A percentile compares a stretch with the other conserved stretches of the same genome.
These are phyloP conservation scores for Cyberlindnera euphorbiae DNA, from an alignment of 805 yeast genomes.

Conservation along the genomic window DNA sequence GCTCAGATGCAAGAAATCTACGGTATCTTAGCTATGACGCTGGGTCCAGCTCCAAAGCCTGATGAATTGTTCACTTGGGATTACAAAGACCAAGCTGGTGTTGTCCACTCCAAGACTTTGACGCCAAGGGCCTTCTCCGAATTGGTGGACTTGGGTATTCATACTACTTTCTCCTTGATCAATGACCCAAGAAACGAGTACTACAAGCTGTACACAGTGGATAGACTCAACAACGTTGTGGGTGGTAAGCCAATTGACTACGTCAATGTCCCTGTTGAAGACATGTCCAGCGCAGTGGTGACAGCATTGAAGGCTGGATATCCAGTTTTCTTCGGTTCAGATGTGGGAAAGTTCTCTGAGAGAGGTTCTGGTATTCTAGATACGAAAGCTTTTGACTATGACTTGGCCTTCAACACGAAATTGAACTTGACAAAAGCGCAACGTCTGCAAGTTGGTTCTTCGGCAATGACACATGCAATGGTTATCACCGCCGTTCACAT, in stretches of 20 bases:
- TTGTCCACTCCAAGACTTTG: constrained; percentile 39
- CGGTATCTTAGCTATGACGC: constrained; percentile 54
- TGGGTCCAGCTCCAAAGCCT: constrained; percentile 77
- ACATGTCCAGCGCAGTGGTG: constrained; percentile 55
- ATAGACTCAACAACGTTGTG: constrained; percentile 64
- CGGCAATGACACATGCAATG: constrained; percentile 88
- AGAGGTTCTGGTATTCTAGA: constrained; percentile 71
- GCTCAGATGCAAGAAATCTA: constrained; percentile 56
- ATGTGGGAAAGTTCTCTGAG: constrained; percentile 59
- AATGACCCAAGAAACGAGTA: constrained; percentile 76
- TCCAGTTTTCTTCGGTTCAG: constrained; percentile 84
- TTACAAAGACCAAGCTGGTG: constrained; percentile 59
- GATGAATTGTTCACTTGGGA: constrained; percentile 68
- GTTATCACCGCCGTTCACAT: constrained; percentile 74
- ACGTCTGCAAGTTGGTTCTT: constrained; percentile 60
- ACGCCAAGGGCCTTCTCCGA: constrained; percentile 65
- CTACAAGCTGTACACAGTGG: constrained; percentile 60
- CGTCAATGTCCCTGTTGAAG: constrained; percentile 56
- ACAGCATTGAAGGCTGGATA: constrained; percentile 62
- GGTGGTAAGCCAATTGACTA: constrained; percentile 67
- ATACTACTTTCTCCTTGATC: constrained; percentile 56
- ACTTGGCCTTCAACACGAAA: constrained; percentile 49
- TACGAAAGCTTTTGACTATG: constrained; percentile 59
- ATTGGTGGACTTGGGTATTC: constrained; percentile 46
- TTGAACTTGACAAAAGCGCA: constrained; percentile 55